A percentile compares a stretch with the other conserved stretches of the same genome.
These are phyloP conservation scores for Colletotrichum plurivorum DNA, from an alignment of 2,329 filamentous ascomycete species.

Conservation along the genomic window DNA sequence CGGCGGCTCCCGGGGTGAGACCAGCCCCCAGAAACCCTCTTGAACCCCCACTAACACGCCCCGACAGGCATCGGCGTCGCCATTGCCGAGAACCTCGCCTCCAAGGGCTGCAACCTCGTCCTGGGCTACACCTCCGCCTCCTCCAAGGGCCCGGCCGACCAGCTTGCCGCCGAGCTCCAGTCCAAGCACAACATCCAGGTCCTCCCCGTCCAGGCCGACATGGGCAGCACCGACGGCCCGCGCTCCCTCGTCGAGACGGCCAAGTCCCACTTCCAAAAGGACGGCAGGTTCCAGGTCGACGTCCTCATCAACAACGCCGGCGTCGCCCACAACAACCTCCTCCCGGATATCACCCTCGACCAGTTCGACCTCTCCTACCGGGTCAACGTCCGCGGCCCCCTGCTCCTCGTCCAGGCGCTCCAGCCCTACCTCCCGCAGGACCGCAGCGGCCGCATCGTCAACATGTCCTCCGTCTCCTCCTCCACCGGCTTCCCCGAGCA, in stretches of 20 bases:
- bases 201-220: conserved; percentile 78
- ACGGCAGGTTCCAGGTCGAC: conserved; percentile 76
- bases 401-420: conserved; percentile 82
- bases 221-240: conserved; percentile 73
- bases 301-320: conserved; percentile 93
- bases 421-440: conserved; percentile 78
- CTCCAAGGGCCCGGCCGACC: conserved; percentile 61
- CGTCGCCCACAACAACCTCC: conserved; percentile 73
- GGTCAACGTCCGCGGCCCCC: conserved; percentile 85
- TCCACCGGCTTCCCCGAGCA: conserved; percentile 68
- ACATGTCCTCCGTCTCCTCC: conserved; percentile 69
- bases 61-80: conserved; percentile 77
- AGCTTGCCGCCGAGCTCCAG: conserved; percentile 74
- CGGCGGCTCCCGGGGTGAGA: conserved; percentile 80
- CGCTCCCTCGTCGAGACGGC: conserved; percentile 71
- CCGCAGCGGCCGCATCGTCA: conserved; percentile 71
- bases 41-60: not conserved
- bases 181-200: conserved; percentile 71
- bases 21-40: not conserved
- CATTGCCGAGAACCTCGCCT: conserved; percentile 77
- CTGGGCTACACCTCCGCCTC: conserved; percentile 75
- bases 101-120: conserved; percentile 78
- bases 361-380: conserved; percentile 82
- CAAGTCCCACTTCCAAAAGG: conserved; percentile 58
- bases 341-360: conserved; percentile 72